These are phyloP conservation scores for Pestalotiopsis sp. DNA, from an alignment of 2,329 filamentous ascomycete species.

Conservation along the genomic window DNA sequence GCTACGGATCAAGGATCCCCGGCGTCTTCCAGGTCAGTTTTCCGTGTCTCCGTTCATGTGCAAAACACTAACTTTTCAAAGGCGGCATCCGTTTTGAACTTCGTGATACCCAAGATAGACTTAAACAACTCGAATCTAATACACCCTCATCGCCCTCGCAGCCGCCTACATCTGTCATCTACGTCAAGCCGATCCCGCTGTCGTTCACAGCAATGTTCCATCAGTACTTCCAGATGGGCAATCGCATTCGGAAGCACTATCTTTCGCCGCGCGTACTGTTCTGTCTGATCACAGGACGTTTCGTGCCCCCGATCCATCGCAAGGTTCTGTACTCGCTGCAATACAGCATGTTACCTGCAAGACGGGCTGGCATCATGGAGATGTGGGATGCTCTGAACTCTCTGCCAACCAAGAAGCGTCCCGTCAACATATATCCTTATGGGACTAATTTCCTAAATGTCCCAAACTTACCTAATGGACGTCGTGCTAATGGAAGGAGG, in stretches of 20 bases:
- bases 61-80: slow-evolving; percentile 33
- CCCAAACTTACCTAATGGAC: slow-evolving; percentile 32
- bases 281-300: slow-evolving; percentile 84
- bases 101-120: slow-evolving; percentile 65
- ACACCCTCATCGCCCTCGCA: slow-evolving; percentile 27
- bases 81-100: slow-evolving; percentile 90
- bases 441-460: slow-evolving; percentile 18
- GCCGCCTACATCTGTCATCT: slow-evolving; percentile 77
- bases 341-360: slow-evolving; percentile 93
- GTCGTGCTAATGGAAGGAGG: slow-evolving; percentile 12
- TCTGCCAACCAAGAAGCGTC: slow-evolving; percentile 45
- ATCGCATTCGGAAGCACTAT: slow-evolving; percentile 93
- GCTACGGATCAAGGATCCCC: slow-evolving; percentile 90
- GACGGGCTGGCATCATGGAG: slow-evolving; percentile 76
- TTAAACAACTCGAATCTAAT: slow-evolving; percentile 33
- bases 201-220: slow-evolving; percentile 93
- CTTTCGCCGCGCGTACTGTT: slow-evolving; percentile 84
- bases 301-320: slow-evolving; percentile 91
- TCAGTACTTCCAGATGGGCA: slow-evolving; percentile 93
- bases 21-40: slow-evolving; percentile 74
- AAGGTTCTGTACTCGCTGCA: slow-evolving; percentile 95
- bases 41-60: background rate
- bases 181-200: slow-evolving; percentile 87
- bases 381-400: slow-evolving; percentile 76
- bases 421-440: slow-evolving; percentile 31